Conservation (phyloP, 495 filamentous ascomycete species). For the Delitschia confertaspora region DNA sequence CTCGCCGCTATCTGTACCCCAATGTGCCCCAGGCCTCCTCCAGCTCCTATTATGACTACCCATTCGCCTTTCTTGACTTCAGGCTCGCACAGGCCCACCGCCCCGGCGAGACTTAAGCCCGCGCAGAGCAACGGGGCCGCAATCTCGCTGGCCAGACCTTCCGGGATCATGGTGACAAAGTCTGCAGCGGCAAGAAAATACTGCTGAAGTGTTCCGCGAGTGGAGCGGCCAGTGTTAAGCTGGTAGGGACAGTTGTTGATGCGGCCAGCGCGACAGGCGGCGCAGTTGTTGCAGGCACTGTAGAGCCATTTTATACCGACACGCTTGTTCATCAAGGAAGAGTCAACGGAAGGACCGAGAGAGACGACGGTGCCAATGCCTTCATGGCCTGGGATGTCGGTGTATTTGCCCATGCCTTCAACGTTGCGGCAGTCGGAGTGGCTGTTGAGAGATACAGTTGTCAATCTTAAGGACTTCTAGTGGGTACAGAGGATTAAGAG, state of each 20-base stretch:
- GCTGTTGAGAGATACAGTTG: too few relatives aligned
- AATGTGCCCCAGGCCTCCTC: constrained; percentile 74
- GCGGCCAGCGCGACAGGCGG: constrained; percentile 53
- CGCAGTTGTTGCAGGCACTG: constrained; percentile 17
- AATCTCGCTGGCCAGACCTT: constrained; percentile 45
- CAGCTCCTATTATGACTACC: constrained; percentile 79
- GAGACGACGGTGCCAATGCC: constrained; percentile 76
- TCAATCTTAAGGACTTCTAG: too few relatives aligned
- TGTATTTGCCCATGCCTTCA: constrained; percentile 75
- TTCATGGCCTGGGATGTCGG: constrained; percentile 74
- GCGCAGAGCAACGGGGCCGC: constrained; percentile 82
- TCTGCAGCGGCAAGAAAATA: constrained; percentile 77
- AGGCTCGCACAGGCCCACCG: constrained; percentile 18
- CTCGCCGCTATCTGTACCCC: constrained; percentile 74
- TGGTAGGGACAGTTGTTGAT: constrained; percentile 63
- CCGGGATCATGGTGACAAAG: constrained; percentile 73
- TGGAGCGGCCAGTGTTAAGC: constrained; percentile 73
- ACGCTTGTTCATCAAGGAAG: constrained; percentile 65
- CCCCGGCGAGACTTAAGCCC: constrained; percentile 73
- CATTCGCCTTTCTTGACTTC: constrained; percentile 55
- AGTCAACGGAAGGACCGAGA: constrained; percentile 58
- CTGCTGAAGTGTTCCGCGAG: constrained; percentile 86
- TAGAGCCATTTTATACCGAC: constrained; percentile 46
- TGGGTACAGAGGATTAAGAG: too few relatives aligned
- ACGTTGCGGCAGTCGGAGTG: constrained; percentile 74